Percentiles rank a stretch among this genome's conserved stretches.
These are phyloP conservation scores for Peronospora destructor DNA, from an alignment of 352 stramenopile genomes.

Conservation along the genomic window DNA sequence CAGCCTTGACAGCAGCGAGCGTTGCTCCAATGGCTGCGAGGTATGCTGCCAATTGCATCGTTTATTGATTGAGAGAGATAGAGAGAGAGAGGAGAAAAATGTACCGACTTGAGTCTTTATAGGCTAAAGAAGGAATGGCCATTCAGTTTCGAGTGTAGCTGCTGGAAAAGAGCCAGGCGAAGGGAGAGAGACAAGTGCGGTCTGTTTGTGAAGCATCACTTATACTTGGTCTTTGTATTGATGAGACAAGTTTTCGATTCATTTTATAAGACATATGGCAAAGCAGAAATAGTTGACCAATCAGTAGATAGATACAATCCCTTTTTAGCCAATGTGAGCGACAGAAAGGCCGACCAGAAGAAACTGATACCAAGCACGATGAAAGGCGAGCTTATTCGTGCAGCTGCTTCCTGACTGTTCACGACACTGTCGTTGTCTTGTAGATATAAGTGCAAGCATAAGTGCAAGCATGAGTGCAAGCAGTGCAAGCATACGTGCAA, in stretches of 20 bases:
- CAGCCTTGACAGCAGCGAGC: neutral
- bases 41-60: slow-evolving; percentile 27
- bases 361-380: slow-evolving; percentile 7
- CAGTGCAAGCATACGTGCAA: too few relatives aligned
- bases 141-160: neutral
- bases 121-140: slow-evolving; percentile 37
- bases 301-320: neutral
- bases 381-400: neutral
- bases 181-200: slow-evolving; percentile 12
- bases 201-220: neutral
- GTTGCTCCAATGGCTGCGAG: slow-evolving; percentile 23
- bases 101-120: slow-evolving; percentile 7
- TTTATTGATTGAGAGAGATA: neutral
- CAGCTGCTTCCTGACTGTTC: too few relatives aligned
- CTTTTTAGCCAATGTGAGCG: slow-evolving; percentile 6
- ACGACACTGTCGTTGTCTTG: too few relatives aligned
- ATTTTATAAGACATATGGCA: slow-evolving; percentile 9
- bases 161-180: slow-evolving; percentile 11
- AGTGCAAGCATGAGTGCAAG: too few relatives aligned
- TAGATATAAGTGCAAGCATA: too few relatives aligned
- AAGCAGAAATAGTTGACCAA: slow-evolving; percentile 3
- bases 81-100: too few relatives aligned
- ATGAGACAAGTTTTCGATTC: slow-evolving; percentile 19
- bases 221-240: slow-evolving; percentile 20
- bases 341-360: slow-evolving; percentile 3